Evolutionary conservation across 2,329 filamentous ascomycete species (phyloP).

Genomic region (Cryphonectria carpinicola): DNA sequence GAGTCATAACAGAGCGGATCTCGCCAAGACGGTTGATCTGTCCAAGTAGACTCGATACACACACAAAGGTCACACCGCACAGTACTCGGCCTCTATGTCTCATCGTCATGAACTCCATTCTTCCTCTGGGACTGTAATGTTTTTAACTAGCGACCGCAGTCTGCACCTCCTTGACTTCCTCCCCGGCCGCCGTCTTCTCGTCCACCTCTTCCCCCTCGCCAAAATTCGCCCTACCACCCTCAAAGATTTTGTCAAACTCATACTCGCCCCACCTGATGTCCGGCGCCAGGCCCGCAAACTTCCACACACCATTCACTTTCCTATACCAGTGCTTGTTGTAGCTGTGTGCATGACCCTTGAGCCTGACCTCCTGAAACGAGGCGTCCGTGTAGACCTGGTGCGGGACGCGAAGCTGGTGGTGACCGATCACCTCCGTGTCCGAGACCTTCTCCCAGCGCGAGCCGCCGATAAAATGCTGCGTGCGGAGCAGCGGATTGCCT

Average conservation of each 20-base stretch:
- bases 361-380: constrained; percentile 50
- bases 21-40: background rate
- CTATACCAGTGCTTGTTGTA: constrained; percentile 61
- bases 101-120: background rate
- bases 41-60: background rate
- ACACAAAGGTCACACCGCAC: background rate
- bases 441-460: constrained; percentile 61
- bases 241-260: constrained; percentile 61
- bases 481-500: constrained; percentile 64
- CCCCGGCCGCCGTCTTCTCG: constrained; percentile 21
- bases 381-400: constrained; percentile 63
- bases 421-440: constrained; percentile 62
- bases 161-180: constrained; percentile 20
- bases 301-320: constrained; percentile 63
- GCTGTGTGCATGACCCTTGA: constrained; percentile 65
- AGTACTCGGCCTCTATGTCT: background rate
- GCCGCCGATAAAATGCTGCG: constrained; percentile 67
- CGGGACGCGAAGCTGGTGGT: constrained; percentile 64
- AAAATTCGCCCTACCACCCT: constrained; percentile 43
- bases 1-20: background rate
- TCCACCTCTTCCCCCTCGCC: constrained; percentile 34
- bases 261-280: constrained; percentile 61
- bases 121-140: background rate
- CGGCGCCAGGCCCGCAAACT: constrained; percentile 61
- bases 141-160: constrained; percentile 14